phyloP scores from a whole-genome alignment of 371 early-diverging fungal genomes.

The Rhizoclosmatium hyalinum region DNA sequence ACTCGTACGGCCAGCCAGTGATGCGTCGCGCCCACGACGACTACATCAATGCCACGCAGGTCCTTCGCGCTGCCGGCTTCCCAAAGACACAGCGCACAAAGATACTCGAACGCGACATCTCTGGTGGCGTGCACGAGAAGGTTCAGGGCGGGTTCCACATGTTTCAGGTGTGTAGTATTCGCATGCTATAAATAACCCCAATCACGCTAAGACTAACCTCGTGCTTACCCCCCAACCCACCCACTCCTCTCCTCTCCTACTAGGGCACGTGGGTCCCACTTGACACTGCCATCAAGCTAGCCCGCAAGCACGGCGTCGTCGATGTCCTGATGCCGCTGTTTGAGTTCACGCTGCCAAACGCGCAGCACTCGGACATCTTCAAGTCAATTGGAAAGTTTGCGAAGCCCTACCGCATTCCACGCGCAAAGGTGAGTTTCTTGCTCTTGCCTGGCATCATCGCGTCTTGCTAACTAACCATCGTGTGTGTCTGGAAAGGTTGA shows the following conservation, averaged over 20 bases:
- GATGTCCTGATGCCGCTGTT: conserved; percentile 42
- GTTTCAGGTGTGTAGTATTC: conserved; percentile 23
- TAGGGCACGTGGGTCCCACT: conserved; percentile 80
- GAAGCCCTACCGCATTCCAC: conserved; percentile 23
- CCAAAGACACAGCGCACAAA: conserved; percentile 80
- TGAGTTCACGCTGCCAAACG: conserved; percentile 27
- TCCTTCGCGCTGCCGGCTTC: conserved; percentile 76
- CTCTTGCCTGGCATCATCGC: too few species aligned
- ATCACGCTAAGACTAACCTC: not conserved
- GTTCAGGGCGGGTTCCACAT: conserved; percentile 38
- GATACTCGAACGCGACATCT: conserved; percentile 86
- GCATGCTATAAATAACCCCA: not conserved
- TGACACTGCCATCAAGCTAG: conserved; percentile 41
- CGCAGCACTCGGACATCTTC: conserved; percentile 17
- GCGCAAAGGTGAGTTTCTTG: not conserved
- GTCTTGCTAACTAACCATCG: too few species aligned
- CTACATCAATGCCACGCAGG: conserved; percentile 94
- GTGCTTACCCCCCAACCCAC: not conserved
- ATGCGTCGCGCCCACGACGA: conserved; percentile 70
- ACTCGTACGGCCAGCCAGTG: conserved; percentile 64
- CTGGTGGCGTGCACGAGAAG: conserved; percentile 84
- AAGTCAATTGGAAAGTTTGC: conserved; percentile 24
- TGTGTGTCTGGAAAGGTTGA: not conserved
- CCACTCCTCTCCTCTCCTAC: not conserved
- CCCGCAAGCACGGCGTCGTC: conserved; percentile 40